phyloP scores from a whole-genome alignment of 495 filamentous ascomycete species.

The Thozetella sp. region DNA sequence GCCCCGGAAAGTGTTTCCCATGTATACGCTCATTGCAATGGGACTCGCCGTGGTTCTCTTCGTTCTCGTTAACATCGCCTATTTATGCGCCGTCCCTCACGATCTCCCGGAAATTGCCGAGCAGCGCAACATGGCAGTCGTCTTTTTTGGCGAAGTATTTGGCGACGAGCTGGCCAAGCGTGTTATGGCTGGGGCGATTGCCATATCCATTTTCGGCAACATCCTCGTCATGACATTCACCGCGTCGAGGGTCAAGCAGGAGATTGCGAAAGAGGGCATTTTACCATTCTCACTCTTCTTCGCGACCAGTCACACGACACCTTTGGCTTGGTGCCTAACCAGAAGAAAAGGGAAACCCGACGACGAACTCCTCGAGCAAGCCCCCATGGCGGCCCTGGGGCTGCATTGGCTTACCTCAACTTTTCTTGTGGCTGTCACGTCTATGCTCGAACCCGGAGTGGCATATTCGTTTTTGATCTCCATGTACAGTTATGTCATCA shows the following conservation, averaged over 20 bases:
- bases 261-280: slow-evolving; percentile 54
- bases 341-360: not conserved
- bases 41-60: slow-evolving; percentile 8
- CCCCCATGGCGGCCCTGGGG: slow-evolving; percentile 12
- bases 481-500: slow-evolving; percentile 11
- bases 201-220: slow-evolving; percentile 9
- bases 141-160: slow-evolving; percentile 5
- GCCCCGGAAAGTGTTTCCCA: slow-evolving; percentile 18
- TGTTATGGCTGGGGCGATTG: not conserved
- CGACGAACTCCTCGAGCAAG: slow-evolving; percentile 4
- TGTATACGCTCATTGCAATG: slow-evolving; percentile 9
- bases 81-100: slow-evolving; percentile 10
- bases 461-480: slow-evolving; percentile 5
- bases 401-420: slow-evolving; percentile 16
- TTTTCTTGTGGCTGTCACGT: slow-evolving; percentile 3
- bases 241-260: slow-evolving; percentile 51
- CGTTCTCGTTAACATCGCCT: slow-evolving; percentile 14
- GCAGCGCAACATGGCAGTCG: slow-evolving; percentile 6
- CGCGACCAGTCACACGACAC: slow-evolving; percentile 14
- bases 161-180: not conserved
- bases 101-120: not conserved
- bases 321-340: not conserved
- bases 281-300: slow-evolving; percentile 49
- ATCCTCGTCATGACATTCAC: slow-evolving; percentile 49
- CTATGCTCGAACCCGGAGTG: not conserved